Evolutionary conservation across 1,139 yeast species (phyloP).

Genomic region (Schizosaccharomyces versatilis): DNA sequence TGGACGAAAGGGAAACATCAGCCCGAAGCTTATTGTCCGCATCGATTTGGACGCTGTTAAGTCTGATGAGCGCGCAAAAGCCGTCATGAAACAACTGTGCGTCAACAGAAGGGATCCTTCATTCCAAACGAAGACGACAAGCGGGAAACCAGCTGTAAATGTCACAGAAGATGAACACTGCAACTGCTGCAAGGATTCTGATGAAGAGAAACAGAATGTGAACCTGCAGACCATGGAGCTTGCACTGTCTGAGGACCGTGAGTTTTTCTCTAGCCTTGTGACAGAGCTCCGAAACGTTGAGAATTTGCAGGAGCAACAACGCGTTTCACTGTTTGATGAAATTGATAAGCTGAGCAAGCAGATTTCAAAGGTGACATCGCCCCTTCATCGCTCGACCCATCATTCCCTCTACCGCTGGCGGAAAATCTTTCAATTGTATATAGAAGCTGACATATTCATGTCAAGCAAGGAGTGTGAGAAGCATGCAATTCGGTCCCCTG

Average conservation of each 20-base stretch:
- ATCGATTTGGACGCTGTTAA: background rate
- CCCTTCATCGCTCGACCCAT: constrained; percentile 20
- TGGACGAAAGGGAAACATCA: background rate
- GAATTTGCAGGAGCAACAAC: constrained; percentile 26
- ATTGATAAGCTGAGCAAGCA: constrained; percentile 26
- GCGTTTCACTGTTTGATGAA: constrained; percentile 24
- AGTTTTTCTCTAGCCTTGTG: constrained; percentile 37
- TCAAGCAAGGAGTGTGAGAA: constrained; percentile 30
- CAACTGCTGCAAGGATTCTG: background rate
- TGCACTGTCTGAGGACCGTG: constrained; percentile 22
- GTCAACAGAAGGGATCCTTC: background rate
- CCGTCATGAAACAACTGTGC: background rate
- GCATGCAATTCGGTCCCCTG: constrained; percentile 24
- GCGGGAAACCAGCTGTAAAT: background rate
- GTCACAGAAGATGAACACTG: background rate
- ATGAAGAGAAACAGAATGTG: background rate
- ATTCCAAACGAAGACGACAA: background rate
- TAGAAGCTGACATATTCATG: constrained; percentile 46
- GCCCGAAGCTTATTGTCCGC: background rate
- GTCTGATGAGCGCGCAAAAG: constrained; percentile 1
- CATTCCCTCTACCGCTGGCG: constrained; percentile 48
- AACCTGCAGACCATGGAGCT: constrained; percentile 17
- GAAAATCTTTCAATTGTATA: constrained; percentile 38
- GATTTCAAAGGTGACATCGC: constrained; percentile 24
- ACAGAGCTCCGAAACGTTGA: constrained; percentile 34